Evolutionary conservation across 805 yeast genomes (phyloP).

Genomic region (Yarrowia sp.): DNA sequence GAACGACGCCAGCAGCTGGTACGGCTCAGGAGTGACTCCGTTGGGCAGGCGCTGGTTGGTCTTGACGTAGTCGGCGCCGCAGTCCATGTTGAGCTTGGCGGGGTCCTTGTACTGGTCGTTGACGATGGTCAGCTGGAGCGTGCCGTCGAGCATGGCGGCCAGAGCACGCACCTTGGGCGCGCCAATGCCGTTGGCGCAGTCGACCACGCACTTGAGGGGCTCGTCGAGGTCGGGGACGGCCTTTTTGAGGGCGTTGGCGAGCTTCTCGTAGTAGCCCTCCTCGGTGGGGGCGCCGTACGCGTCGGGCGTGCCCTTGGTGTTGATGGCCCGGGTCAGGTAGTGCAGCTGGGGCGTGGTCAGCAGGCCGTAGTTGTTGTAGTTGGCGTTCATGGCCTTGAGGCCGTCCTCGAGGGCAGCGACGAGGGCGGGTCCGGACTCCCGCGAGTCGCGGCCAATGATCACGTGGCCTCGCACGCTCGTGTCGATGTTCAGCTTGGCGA

Average conservation of each 20-base stretch:
- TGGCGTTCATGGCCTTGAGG: slow-evolving; percentile 47
- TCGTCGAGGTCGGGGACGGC: slow-evolving; percentile 41
- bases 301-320: slow-evolving; percentile 48
- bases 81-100: slow-evolving; percentile 60
- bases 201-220: slow-evolving; percentile 58
- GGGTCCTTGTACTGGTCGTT: slow-evolving; percentile 60
- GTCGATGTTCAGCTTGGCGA: slow-evolving; percentile 48
- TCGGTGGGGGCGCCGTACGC: slow-evolving; percentile 63
- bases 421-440: slow-evolving; percentile 76
- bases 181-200: slow-evolving; percentile 97
- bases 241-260: slow-evolving; percentile 52
- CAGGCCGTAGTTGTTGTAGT: slow-evolving; percentile 57
- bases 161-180: slow-evolving; percentile 65
- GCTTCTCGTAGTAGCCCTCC: slow-evolving; percentile 65
- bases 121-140: slow-evolving; percentile 45
- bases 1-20: slow-evolving; percentile 69
- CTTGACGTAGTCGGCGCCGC: slow-evolving; percentile 97
- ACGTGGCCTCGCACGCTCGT: slow-evolving; percentile 46
- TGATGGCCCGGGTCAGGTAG: slow-evolving; percentile 70
- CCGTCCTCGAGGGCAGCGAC: slow-evolving; percentile 61
- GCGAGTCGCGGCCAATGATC: slow-evolving; percentile 80
- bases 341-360: slow-evolving; percentile 95
- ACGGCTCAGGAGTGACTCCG: slow-evolving; percentile 49
- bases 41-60: slow-evolving; percentile 78
- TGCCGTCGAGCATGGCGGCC: slow-evolving; percentile 43